Evolutionary conservation across 1,284 basidiomycete species (phyloP).

Genomic region (Cutaneotrichosporon sp.): DNA sequence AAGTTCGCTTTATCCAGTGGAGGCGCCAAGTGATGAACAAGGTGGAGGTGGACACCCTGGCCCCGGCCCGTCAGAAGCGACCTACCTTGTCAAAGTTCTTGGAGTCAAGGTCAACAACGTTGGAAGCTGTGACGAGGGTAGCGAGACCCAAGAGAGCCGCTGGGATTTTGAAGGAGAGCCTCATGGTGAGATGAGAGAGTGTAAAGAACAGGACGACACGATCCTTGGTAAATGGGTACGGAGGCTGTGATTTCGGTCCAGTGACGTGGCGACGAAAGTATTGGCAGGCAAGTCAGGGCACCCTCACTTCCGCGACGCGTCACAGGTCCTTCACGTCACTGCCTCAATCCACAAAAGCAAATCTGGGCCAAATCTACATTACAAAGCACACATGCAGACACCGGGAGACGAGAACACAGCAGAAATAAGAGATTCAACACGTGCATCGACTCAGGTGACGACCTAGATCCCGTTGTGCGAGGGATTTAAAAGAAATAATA

Average conservation of each 20-base stretch:
- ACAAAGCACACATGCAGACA: not conserved
- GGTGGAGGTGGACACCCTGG: constrained; percentile 1
- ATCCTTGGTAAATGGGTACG: not conserved
- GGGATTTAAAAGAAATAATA: not conserved
- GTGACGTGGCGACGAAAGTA: constrained; percentile 14
- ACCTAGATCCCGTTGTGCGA: constrained; percentile 7
- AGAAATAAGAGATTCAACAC: not conserved
- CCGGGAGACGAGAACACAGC: not conserved
- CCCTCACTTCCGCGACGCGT: not conserved
- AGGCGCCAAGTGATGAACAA: not conserved
- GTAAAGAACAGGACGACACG: not conserved
- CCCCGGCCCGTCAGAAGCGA: constrained; percentile 8
- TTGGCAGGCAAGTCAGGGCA: not conserved
- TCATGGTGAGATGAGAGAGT: constrained; percentile 56
- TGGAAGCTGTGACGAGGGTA: constrained; percentile 62
- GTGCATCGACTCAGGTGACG: constrained; percentile 3
- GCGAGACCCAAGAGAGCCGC: constrained; percentile 58
- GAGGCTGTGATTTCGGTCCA: not conserved
- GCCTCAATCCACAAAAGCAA: not conserved
- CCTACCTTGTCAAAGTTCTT: constrained; percentile 70
- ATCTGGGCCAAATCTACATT: not conserved
- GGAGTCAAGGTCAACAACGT: constrained; percentile 73
- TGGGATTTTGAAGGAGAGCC: constrained; percentile 62
- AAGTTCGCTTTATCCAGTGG: not conserved
- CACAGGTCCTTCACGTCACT: not conserved